These are phyloP conservation scores for Lasiosphaeria miniovina DNA, from an alignment of 495 filamentous ascomycete genomes.

Conservation along the genomic window DNA sequence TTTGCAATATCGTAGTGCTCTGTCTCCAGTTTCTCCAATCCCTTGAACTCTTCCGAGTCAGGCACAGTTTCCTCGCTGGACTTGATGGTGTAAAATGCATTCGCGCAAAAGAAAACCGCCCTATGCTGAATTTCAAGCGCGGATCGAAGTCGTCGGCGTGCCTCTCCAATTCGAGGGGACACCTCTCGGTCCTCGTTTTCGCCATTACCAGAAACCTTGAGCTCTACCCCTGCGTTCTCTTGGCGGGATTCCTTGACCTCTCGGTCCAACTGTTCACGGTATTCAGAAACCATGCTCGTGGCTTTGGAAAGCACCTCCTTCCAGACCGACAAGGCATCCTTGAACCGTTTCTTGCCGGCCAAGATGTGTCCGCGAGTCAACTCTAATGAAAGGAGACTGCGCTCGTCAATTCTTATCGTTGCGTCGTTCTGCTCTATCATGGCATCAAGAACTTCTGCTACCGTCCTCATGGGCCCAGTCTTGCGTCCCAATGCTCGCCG, in stretches of 20 bases:
- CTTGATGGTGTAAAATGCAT: slow-evolving; percentile 80
- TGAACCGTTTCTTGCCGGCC: slow-evolving; percentile 54
- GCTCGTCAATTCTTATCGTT: slow-evolving; percentile 61
- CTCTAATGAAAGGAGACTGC: slow-evolving; percentile 57
- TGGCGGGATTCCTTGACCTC: slow-evolving; percentile 47
- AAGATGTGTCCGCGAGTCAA: slow-evolving; percentile 70
- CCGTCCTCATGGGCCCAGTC: slow-evolving; percentile 68
- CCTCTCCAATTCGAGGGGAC: slow-evolving; percentile 47
- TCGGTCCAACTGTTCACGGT: slow-evolving; percentile 55
- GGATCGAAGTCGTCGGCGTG: slow-evolving; percentile 61
- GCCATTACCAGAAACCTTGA: slow-evolving; percentile 40
- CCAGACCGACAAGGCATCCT: slow-evolving; percentile 67
- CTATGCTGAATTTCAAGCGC: slow-evolving; percentile 80
- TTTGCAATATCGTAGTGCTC: slow-evolving; percentile 76
- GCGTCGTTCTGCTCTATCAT: slow-evolving; percentile 84
- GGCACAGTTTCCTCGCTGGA: slow-evolving; percentile 55
- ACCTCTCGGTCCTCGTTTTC: slow-evolving; percentile 30
- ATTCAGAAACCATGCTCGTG: slow-evolving; percentile 57
- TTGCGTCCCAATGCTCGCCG: slow-evolving; percentile 62
- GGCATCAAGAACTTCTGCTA: slow-evolving; percentile 76
- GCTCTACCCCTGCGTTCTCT: slow-evolving; percentile 18
- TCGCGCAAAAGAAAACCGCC: slow-evolving; percentile 79
- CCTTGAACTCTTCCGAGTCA: slow-evolving; percentile 61
- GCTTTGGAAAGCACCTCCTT: slow-evolving; percentile 54
- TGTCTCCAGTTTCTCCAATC: slow-evolving; percentile 65